Base-by-base conservation (phyloP, 1,284 basidiomycete species). In the Gomphus sp. region DNA sequence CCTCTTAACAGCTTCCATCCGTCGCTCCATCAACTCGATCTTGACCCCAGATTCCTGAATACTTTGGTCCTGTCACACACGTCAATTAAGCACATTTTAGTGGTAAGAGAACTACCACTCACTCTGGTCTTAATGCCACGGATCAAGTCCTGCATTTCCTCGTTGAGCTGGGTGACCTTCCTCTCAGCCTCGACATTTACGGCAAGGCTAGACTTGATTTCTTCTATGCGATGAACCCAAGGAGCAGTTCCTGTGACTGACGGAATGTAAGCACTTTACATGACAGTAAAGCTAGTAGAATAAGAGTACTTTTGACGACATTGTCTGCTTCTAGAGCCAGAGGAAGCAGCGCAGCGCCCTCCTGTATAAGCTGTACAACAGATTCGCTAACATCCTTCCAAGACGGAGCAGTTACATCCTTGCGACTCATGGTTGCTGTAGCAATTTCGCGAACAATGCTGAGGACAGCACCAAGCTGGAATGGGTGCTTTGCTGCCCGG, bases 141-240 rank as follows among this genome's bases (percentile, higher is more conserved):
- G 34, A 87, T 80, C 60, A 98, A 82, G 36, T 89, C 89, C 67
- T 92, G 87, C 62, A 95, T 83, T 70, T 98, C 93, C 62, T 97
- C 94, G 62, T 86, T 87, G 31, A 97, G 80, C 64, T 91, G 87
- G 3, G 82, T 75, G 9, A 94, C 84, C 70, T 91, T 91, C 52
- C 87, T 81, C 70, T 98, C 95, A 0, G 94, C 92, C 68, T 98
- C 95, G 16, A 91, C 80, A 66, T 98, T 98, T 72, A 92, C 80
- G 0, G 91, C 85, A 1, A 89, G 82, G 25, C 79, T 84, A 0
- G 88, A 81, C 69, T 93, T 92, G 74, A 99, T 85, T 65, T 92
- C 84, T n/a, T 82, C 81, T 4, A 96, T 82, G n/a, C 97, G 82
- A 0, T 81, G 75, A 0, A 93, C 75, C 96, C 96, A 99, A 0